Evolutionary conservation across 768 basidiomycete species (phyloP), one percentile per base, ranked within the genome.

Genomic region (Dentipellis fragilis): DNA sequence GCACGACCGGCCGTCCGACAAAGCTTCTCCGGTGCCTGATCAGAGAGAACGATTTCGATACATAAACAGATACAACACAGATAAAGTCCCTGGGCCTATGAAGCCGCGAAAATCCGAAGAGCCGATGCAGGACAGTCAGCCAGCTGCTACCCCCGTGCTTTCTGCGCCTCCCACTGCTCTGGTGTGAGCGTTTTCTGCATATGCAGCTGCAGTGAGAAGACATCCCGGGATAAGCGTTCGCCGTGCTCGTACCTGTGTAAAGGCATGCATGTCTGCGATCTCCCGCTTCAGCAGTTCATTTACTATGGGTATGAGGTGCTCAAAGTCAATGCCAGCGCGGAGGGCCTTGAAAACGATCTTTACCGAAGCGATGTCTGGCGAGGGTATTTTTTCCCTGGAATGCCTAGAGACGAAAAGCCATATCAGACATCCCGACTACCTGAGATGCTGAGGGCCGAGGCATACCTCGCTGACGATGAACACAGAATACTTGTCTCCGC

Each of bases 311-410:
- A 58, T 3, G 14, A 1, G n/a, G 19, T 16, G 16, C 10, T 9
- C 49, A 38, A n/a, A n/a, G 19, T 19, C 34, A 37, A 2, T 36
- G 17, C 0, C 38, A 56, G 11, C 12, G 9, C 22, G 40, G 16
- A 12, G 16, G 45, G 22, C 16, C 5, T 29, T 29, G 3, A 6
- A 10, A 2, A n/a, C 39, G 35, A 19, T 12, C 71, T 77, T 54
- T 64, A 90, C 89, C 79, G 67, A 80, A 71, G 42, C 83, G 75
- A 66, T 93, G 89, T 63, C 84, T 74, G 14, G 81, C 78, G n/a
- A 93, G 74, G n/a, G 87, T 90, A 11, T 75, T 76, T 70, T 89
- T 87, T 7, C 87, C 88, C 68, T 88, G 81, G 62, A 92, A 92
- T 0, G 76, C 81, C 84, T 88, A 57, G 42, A 42, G 38, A 35